These are phyloP conservation scores for Diddensiella caesifluorescens DNA, from an alignment of 805 yeast genomes.

Conservation along the genomic window DNA sequence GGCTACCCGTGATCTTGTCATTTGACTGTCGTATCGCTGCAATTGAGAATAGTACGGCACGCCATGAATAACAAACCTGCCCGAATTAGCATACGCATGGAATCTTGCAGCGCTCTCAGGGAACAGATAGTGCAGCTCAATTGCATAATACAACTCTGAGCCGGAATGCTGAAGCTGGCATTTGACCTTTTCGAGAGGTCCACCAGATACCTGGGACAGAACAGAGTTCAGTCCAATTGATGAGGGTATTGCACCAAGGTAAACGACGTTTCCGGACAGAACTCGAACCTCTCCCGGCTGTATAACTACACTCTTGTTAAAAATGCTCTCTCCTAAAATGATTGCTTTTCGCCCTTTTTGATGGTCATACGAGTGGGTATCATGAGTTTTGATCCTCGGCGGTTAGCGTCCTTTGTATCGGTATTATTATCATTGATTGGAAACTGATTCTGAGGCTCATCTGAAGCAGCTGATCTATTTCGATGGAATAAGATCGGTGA, in stretches of 20 bases:
- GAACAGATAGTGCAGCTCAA: conserved; percentile 17
- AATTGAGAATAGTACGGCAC: conserved; percentile 3
- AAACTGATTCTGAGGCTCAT: no score
- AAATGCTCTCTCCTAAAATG: no score
- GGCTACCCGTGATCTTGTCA: not conserved
- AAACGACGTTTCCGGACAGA: conserved; percentile 6
- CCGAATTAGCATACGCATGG: conserved; percentile 16
- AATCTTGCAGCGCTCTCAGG: conserved; percentile 15
- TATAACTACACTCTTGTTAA: no score
- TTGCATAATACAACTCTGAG: no score
- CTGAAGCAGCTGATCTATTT: no score
- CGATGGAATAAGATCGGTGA: not conserved
- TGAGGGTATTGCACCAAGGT: conserved; percentile 2
- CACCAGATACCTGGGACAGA: conserved; percentile 15
- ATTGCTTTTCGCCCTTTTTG: no score
- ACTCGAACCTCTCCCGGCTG: no score
- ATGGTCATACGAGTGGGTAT: no score
- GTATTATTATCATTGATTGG: no score
- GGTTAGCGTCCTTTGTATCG: no score
- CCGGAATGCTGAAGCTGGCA: not conserved
- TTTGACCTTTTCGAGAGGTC: conserved; percentile 15
- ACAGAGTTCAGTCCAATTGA: conserved; percentile 5
- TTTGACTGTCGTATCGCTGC: not conserved
- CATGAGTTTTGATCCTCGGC: no score
- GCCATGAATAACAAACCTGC: conserved; percentile 25